Evolutionary conservation across 805 yeast species (phyloP).

Genomic region (Limtongia smithiae): DNA sequence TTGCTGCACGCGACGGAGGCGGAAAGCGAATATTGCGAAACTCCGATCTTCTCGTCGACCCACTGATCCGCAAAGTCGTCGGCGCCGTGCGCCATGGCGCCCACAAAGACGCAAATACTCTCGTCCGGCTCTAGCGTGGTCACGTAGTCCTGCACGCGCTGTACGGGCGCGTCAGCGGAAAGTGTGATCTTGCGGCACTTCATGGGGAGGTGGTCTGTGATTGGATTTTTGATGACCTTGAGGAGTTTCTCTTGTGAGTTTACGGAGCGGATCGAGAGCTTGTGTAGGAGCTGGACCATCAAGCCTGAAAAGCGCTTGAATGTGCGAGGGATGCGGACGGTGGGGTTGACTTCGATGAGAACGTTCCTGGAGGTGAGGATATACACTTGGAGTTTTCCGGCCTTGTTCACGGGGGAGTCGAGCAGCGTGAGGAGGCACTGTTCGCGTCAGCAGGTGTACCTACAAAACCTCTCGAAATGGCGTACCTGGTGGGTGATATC

Average conservation of each 20-base stretch:
- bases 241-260: slow-evolving; percentile 91
- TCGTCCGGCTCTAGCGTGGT: slow-evolving; percentile 76
- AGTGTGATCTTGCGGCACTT: slow-evolving; percentile 92
- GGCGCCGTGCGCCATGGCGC: slow-evolving; percentile 98
- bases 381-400: slow-evolving; percentile 93
- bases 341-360: slow-evolving; percentile 90
- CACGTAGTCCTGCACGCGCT: slow-evolving; percentile 85
- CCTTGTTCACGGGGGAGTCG: slow-evolving; percentile 97
- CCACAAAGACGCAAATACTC: slow-evolving; percentile 95
- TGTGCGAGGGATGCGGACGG: slow-evolving; percentile 96
- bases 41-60: slow-evolving; percentile 94
- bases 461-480: too few relatives aligned
- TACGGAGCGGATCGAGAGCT: slow-evolving; percentile 87
- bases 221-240: slow-evolving; percentile 94
- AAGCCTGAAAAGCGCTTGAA: slow-evolving; percentile 96
- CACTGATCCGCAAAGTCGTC: slow-evolving; percentile 96
- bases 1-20: slow-evolving; percentile 98
- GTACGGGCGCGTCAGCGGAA: slow-evolving; percentile 83
- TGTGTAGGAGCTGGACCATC: slow-evolving; percentile 94
- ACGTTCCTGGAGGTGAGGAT: slow-evolving; percentile 95
- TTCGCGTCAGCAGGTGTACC: too few relatives aligned
- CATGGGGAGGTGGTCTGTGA: slow-evolving; percentile 93
- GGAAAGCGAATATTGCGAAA: slow-evolving; percentile 90
- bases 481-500: slow-evolving; percentile 86
- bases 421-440: slow-evolving; percentile 80